Conservation (phyloP, 441 rosid genomes). For the Erodium trifolium region DNA sequence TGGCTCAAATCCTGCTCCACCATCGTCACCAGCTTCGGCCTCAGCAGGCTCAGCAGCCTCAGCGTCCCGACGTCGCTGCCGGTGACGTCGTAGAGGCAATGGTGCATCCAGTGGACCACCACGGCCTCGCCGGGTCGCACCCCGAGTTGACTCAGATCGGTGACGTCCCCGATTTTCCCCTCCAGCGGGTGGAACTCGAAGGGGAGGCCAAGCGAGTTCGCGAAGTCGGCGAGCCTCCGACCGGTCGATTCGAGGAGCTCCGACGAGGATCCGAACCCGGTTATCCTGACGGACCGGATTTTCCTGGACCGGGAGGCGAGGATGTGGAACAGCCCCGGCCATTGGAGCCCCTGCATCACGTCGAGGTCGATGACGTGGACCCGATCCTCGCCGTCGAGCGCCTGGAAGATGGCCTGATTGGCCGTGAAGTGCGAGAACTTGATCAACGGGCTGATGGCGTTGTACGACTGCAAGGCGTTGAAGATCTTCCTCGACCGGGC, state of each 20-base stretch:
- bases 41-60: constrained; percentile 70
- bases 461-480: constrained; percentile 85
- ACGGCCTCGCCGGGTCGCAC: constrained; percentile 61
- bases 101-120: constrained; percentile 96
- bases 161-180: constrained; percentile 67
- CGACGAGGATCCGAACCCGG: constrained; percentile 80
- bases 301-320: constrained; percentile 83
- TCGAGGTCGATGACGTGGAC: constrained; percentile 93
- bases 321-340: constrained; percentile 61
- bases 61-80: constrained; percentile 82
- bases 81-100: constrained; percentile 89
- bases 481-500: constrained; percentile 46
- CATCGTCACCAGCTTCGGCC: constrained; percentile 88
- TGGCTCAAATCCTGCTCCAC: constrained; percentile 94
- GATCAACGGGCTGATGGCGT: constrained; percentile 84
- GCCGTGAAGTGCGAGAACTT: constrained; percentile 98
- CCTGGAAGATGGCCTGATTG: constrained; percentile 91
- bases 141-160: constrained; percentile 54
- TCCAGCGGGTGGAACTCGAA: constrained; percentile 79
- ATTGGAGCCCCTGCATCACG: constrained; percentile 51
- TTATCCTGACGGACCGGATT: constrained; percentile 76
- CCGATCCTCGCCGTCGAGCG: constrained; percentile 80
- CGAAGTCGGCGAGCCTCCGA: constrained; percentile 77
- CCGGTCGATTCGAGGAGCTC: constrained; percentile 89
- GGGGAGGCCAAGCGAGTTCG: constrained; percentile 69